Percentiles rank a stretch among this genome's conserved stretches.
Conservation (phyloP, 2,329 filamentous ascomycete species). For the Akanthomyces uredinophilus region DNA sequence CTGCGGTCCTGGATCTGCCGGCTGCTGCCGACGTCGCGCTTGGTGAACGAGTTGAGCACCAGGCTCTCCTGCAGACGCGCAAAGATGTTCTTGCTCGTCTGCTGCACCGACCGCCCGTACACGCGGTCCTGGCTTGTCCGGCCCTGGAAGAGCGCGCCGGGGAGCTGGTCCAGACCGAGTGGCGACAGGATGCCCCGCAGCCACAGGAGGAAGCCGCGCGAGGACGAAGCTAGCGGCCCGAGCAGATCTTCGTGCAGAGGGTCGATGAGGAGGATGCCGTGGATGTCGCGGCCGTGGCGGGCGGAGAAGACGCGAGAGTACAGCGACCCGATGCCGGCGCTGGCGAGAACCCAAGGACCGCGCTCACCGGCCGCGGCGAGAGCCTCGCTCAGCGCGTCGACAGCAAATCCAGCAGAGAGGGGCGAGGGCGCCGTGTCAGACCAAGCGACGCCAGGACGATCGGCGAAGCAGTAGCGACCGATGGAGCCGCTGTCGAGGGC, state of each 20-base stretch:
- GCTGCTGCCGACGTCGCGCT: slow-evolving; percentile 74
- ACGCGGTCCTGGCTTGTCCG: slow-evolving; percentile 78
- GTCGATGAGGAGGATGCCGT: slow-evolving; percentile 80
- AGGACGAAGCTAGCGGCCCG: slow-evolving; percentile 57
- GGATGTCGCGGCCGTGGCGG: slow-evolving; percentile 68
- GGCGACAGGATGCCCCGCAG: slow-evolving; percentile 79
- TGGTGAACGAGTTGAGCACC: slow-evolving; percentile 77
- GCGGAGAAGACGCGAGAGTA: slow-evolving; percentile 90
- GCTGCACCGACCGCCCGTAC: slow-evolving; percentile 73
- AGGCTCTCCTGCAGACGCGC: slow-evolving; percentile 89
- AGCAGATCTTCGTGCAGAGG: slow-evolving; percentile 85
- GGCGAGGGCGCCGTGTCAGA: slow-evolving; percentile 90
- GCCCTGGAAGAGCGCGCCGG: slow-evolving; percentile 76
- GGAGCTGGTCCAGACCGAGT: slow-evolving; percentile 74
- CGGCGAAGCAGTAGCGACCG: slow-evolving; percentile 87
- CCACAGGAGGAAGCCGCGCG: slow-evolving; percentile 81
- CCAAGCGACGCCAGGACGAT: slow-evolving; percentile 84
- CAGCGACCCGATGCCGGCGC: slow-evolving; percentile 79
- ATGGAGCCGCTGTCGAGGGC: slow-evolving; percentile 77
- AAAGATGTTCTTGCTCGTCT: slow-evolving; percentile 79
- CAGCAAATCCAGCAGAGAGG: slow-evolving; percentile 87
- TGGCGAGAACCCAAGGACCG: slow-evolving; percentile 84
- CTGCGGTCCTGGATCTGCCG: slow-evolving; percentile 72
- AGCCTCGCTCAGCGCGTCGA: slow-evolving; percentile 82
- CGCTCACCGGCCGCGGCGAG: slow-evolving; percentile 73